Base-by-base conservation (phyloP, 371 early-diverging fungal genomes). In the Mucor racemosus region DNA sequence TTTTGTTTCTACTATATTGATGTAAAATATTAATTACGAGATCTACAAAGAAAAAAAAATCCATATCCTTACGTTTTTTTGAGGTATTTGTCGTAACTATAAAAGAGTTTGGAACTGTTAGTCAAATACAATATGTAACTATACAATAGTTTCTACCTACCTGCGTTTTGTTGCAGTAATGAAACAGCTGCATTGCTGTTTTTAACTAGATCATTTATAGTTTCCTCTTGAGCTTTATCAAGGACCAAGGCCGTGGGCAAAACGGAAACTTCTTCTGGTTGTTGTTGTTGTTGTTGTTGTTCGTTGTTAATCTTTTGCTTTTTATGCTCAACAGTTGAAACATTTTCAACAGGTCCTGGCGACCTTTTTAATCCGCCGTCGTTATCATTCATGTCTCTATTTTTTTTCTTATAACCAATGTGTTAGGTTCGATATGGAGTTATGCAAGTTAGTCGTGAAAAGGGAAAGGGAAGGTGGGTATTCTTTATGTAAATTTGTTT, bases 371-470 rank as follows among this genome's bases (percentile, higher is more conserved):
- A 17, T 14, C 58, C 58, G 19, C 42, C 26, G 36, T 64, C 65
- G 60, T 60, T 64, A 38, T 70, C 66, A 42, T 61, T 66, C 70
- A 70, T 70, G 10, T 60, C 39, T 17, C 21, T 44, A 7, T 15
- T 15, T 44, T 15, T 44, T 26, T 26, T 26, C 26, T 26, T 26
- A 3, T 26, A 26, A 44, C 7, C 5, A n/a, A 44, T 44, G 44
- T 17, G 44, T 3, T n/a, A 17, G 17, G 5, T 8, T 44, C 17
- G 44, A 44, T 44, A 44, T 44, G 17, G 17, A 44, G 44, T 44
- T 44, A 44, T 40, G 55, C 17, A 64, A 64, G 33, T 39, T 33
- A 33, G 13, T 33, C 34, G 7, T 4, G 42, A 56, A 56, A 56
- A 19, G 15, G 56, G 34, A 56, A 56, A 41, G 44, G 21, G 60